phyloP scores from a whole-genome alignment of 2,329 filamentous ascomycete species.

The Xylaria sp. region DNA sequence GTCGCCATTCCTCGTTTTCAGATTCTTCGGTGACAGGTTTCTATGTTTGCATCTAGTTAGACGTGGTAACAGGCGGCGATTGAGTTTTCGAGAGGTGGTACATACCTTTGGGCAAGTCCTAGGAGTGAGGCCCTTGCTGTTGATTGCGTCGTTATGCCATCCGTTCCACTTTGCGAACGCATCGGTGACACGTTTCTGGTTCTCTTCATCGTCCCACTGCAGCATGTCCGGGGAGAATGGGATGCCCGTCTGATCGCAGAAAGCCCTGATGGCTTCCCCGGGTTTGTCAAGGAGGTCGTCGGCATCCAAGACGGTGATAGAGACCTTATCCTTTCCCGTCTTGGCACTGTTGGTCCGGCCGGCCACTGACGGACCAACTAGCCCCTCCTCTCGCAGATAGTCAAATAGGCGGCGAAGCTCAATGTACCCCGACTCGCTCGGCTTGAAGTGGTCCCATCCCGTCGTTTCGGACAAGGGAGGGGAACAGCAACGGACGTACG shows the following conservation, averaged over 20 bases:
- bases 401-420: constrained; percentile 91
- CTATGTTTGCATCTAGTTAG: constrained; percentile 55
- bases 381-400: constrained; percentile 74
- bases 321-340: constrained; percentile 55
- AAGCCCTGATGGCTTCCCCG: constrained; percentile 77
- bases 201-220: constrained; percentile 81
- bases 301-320: constrained; percentile 89
- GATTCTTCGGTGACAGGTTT: constrained; percentile 72
- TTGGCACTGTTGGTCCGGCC: constrained; percentile 49
- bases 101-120: constrained; percentile 70
- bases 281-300: constrained; percentile 94
- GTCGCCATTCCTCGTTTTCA: constrained; percentile 76
- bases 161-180: constrained; percentile 97
- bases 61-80: constrained; percentile 33
- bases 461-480: constrained; percentile 86
- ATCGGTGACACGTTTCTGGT: constrained; percentile 73
- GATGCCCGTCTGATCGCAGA: constrained; percentile 84
- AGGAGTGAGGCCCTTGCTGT: constrained; percentile 80
- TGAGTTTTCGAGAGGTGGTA: constrained; percentile 3
- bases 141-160: constrained; percentile 94
- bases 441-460: constrained; percentile 87
- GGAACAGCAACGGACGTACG: constrained; percentile 93
- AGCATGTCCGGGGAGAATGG: constrained; percentile 83
- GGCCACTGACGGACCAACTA: constrained; percentile 76
- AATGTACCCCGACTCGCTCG: constrained; percentile 87